Conservation (phyloP, 2,329 filamentous ascomycete species). For the Pezicula rhizophila region DNA sequence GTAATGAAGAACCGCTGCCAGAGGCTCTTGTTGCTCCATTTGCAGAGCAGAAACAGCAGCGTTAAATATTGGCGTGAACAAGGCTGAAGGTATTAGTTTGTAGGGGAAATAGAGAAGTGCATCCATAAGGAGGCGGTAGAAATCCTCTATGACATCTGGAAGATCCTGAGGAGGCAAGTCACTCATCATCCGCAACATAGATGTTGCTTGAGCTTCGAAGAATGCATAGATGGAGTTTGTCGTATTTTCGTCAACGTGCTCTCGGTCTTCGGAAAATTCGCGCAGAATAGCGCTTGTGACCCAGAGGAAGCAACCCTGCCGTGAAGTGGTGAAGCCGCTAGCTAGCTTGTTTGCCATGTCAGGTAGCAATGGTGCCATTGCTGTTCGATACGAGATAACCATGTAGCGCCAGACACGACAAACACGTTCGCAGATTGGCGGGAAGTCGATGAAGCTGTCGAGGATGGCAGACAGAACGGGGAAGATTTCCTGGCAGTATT, state of each 20-base stretch:
- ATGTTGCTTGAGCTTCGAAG: constrained; percentile 87
- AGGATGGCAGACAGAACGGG: constrained; percentile 80
- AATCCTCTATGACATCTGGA: constrained; percentile 61
- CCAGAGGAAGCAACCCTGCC: constrained; percentile 98
- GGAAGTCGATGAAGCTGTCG: constrained; percentile 78
- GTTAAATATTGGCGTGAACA: constrained; percentile 78
- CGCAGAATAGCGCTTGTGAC: constrained; percentile 90
- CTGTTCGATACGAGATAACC: constrained; percentile 90
- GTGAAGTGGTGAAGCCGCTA: constrained; percentile 74
- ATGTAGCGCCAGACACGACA: constrained; percentile 96
- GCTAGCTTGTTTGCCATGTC: constrained; percentile 85
- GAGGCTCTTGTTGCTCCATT: constrained; percentile 83
- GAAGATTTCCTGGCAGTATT: constrained; percentile 94
- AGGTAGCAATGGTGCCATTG: constrained; percentile 78
- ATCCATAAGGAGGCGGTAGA: constrained; percentile 88
- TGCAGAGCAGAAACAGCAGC: constrained; percentile 82
- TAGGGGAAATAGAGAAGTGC: constrained; percentile 89
- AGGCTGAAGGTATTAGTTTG: constrained; percentile 70
- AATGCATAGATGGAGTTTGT: constrained; percentile 87
- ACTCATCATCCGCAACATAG: constrained; percentile 83
- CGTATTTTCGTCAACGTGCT: constrained; percentile 75
- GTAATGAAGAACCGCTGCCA: constrained; percentile 89
- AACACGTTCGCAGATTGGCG: constrained; percentile 86
- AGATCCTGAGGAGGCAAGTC: constrained; percentile 61
- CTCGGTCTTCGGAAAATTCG: constrained; percentile 87